Evolutionary conservation across 371 early-diverging fungal species (phyloP).

Genomic region (Actinomucor elegans): DNA sequence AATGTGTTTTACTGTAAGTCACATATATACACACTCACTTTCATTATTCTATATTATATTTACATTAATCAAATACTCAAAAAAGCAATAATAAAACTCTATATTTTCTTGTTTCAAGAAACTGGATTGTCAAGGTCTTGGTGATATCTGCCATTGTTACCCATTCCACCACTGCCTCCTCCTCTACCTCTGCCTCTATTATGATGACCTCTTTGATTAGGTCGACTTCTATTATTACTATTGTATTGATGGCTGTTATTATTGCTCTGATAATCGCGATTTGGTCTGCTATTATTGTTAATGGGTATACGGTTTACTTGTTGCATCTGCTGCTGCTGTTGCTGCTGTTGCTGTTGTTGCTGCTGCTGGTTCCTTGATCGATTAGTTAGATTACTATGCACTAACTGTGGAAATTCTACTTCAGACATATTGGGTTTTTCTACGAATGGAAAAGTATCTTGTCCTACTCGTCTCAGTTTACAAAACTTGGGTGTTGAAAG

Average conservation of each 20-base stretch:
- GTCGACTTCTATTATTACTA: not conserved
- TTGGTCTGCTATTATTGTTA: not conserved
- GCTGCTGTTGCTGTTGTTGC: not conserved
- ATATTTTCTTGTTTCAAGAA: too few species aligned
- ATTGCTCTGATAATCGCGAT: not conserved
- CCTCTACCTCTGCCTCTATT: not conserved
- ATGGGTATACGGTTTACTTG: not conserved
- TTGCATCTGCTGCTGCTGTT: not conserved
- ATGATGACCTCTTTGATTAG: not conserved
- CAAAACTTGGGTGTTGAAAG: conserved; percentile 14
- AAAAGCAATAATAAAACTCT: too few species aligned
- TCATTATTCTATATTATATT: not conserved
- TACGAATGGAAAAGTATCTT: conserved; percentile 36
- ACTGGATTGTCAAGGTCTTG: conserved; percentile 13
- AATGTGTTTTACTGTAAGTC: not conserved
- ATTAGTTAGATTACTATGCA: conserved; percentile 1
- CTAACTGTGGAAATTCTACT: conserved; percentile 1
- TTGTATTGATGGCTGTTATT: not conserved
- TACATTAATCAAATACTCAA: not conserved
- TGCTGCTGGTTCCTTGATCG: conserved; percentile 2
- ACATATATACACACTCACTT: not conserved
- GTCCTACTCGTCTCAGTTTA: conserved; percentile 35
- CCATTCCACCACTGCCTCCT: not conserved
- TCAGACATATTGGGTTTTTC: conserved; percentile 44
- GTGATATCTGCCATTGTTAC: conserved; percentile 8